Evolutionary conservation across 108 stramenopile species (phyloP).

Genomic region (Mediolabrus comicus): DNA sequence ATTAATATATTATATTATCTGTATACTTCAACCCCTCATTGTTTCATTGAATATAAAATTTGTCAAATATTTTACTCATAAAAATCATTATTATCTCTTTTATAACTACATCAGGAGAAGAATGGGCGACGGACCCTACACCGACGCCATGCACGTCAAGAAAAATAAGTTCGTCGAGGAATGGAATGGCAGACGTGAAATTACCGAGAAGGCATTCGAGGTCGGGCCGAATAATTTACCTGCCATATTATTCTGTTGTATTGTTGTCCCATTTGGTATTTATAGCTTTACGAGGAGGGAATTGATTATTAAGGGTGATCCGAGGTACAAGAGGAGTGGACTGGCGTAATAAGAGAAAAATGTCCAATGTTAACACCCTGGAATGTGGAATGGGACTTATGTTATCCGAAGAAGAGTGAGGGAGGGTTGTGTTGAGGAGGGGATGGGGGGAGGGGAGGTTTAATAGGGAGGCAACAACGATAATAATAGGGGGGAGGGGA

Average conservation of each 20-base stretch:
- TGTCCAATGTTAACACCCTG: too few species aligned
- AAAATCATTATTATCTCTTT: not conserved
- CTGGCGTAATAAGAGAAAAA: slow-evolving; percentile 21
- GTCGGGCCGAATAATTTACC: slow-evolving; percentile 36
- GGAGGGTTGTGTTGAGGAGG: too few species aligned
- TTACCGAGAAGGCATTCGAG: slow-evolving; percentile 67
- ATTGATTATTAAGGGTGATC: slow-evolving; percentile 67
- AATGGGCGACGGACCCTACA: slow-evolving; percentile 78
- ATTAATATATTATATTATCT: too few species aligned
- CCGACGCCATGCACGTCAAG: slow-evolving; percentile 68
- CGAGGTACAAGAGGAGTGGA: slow-evolving; percentile 66
- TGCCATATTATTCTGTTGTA: slow-evolving; percentile 45
- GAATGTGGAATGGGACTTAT: too few species aligned
- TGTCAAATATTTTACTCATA: too few species aligned
- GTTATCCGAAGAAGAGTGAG: too few species aligned
- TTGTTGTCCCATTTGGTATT: slow-evolving; percentile 56
- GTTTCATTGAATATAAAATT: too few species aligned
- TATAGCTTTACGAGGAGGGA: slow-evolving; percentile 65
- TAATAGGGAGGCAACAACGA: too few species aligned
- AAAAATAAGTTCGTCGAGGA: slow-evolving; percentile 88
- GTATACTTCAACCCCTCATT: too few species aligned
- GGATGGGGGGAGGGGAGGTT: too few species aligned
- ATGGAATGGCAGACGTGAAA: slow-evolving; percentile 87
- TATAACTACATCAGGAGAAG: slow-evolving; percentile 56
- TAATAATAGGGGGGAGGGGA: not conserved